Evolutionary conservation across 371 early-diverging fungal genomes (phyloP).

Genomic region (Vittaforma corneae): DNA sequence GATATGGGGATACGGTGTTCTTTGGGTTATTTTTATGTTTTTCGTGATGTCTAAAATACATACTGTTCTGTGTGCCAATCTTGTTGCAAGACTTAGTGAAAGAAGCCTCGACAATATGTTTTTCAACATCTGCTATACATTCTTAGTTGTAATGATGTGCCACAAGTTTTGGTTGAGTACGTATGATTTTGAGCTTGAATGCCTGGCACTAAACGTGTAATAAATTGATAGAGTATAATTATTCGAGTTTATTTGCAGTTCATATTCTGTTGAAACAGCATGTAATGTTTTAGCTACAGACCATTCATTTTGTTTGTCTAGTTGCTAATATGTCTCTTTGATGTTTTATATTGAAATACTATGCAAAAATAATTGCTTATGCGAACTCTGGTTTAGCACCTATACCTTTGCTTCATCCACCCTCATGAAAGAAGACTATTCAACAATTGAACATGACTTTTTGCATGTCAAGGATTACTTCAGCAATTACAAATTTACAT

Average conservation of each 20-base stretch:
- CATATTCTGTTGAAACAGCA: neutral
- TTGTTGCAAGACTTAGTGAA: constrained; percentile 34
- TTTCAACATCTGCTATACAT: constrained; percentile 37
- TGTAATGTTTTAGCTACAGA: too few species aligned
- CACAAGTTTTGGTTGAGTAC: constrained; percentile 55
- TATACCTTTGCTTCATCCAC: too few species aligned
- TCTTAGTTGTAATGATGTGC: constrained; percentile 46
- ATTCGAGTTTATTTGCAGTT: neutral
- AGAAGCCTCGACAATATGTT: constrained; percentile 51
- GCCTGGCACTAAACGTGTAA: constrained; percentile 31
- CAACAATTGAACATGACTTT: constrained; percentile 52
- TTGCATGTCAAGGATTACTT: constrained; percentile 50
- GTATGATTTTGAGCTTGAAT: constrained; percentile 51
- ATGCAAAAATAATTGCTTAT: neutral
- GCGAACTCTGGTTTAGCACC: too few species aligned
- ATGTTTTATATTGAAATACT: neutral
- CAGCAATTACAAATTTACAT: constrained; percentile 49
- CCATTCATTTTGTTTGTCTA: neutral
- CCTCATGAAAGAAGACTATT: constrained; percentile 18
- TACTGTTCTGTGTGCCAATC: constrained; percentile 25
- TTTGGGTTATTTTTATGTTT: constrained; percentile 29
- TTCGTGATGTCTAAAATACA: constrained; percentile 10
- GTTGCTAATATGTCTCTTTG: neutral
- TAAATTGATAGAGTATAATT: neutral
- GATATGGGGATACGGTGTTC: constrained; percentile 52